phyloP scores from a whole-genome alignment of 2,329 filamentous ascomycete species.

The Dactylellina haptotyla region DNA sequence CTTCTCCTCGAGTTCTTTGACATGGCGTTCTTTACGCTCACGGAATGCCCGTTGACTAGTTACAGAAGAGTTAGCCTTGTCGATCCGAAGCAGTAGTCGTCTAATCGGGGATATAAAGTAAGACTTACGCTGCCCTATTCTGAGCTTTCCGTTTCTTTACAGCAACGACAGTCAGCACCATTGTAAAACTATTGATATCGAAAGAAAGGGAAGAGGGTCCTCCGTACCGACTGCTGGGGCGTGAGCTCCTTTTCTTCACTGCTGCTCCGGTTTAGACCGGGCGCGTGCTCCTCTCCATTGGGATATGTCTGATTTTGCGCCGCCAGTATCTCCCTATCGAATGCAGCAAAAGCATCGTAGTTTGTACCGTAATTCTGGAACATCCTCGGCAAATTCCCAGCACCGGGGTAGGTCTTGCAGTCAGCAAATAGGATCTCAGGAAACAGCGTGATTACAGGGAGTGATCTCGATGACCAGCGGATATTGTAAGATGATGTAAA shows the following conservation, averaged over 20 bases:
- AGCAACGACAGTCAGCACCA: constrained; percentile 61
- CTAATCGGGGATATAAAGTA: constrained; percentile 23
- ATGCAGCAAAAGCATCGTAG: constrained; percentile 49
- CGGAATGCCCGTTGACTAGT: constrained; percentile 91
- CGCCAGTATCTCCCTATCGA: constrained; percentile 50
- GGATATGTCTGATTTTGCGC: constrained; percentile 40
- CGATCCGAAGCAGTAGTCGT: constrained; percentile 23
- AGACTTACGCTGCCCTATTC: constrained; percentile 75
- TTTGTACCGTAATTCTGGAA: constrained; percentile 50
- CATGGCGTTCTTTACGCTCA: constrained; percentile 92
- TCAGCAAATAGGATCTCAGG: constrained; percentile 32
- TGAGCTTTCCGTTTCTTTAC: constrained; percentile 73
- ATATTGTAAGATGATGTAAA: not conserved
- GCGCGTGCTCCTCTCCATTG: constrained; percentile 28
- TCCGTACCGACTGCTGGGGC: constrained; percentile 64
- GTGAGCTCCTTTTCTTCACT: constrained; percentile 69
- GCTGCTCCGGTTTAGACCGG: constrained; percentile 59
- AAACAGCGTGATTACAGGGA: constrained; percentile 1
- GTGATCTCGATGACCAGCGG: not conserved
- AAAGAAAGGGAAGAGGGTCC: constrained; percentile 56
- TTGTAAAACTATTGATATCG: constrained; percentile 16
- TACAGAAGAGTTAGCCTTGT: constrained; percentile 5
- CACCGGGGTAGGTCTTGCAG: constrained; percentile 18
- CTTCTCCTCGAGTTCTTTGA: constrained; percentile 90
- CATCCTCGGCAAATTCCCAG: constrained; percentile 46